These are phyloP conservation scores for Aegilops speltoides DNA, from an alignment of 176 grass and related monocot species.

Conservation along the genomic window DNA sequence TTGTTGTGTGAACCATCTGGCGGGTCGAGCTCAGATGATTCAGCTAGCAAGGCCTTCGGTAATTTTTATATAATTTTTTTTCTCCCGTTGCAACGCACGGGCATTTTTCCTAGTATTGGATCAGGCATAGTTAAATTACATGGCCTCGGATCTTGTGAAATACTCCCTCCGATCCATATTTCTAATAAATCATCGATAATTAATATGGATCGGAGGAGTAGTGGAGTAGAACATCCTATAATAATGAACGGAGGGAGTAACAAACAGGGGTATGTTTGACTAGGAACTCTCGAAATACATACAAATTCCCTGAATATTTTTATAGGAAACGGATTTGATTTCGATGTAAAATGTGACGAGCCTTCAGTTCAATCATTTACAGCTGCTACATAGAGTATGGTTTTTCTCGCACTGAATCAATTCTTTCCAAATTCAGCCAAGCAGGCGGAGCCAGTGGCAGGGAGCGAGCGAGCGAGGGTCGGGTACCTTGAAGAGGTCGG, in stretches of 20 bases:
- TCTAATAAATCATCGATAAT: too few species aligned
- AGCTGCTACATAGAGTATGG: too few species aligned
- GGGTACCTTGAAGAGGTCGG: conserved; percentile 76
- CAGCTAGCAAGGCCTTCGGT: too few species aligned
- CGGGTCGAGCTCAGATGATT: too few species aligned
- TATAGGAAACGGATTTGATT: background rate
- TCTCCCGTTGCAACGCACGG: too few species aligned
- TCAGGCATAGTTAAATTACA: background rate
- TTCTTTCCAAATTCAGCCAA: background rate
- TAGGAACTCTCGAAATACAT: background rate
- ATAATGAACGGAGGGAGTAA: background rate
- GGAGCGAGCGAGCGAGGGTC: background rate
- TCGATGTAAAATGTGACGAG: too few species aligned
- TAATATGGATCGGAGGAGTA: too few species aligned
- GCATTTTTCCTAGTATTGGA: background rate
- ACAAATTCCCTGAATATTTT: background rate
- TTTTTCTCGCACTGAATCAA: background rate
- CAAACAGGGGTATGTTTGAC: background rate
- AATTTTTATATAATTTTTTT: too few species aligned
- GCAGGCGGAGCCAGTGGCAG: background rate
- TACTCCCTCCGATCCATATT: background rate
- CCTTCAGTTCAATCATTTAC: too few species aligned
- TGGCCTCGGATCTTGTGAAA: background rate
- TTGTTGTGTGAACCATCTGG: too few species aligned
- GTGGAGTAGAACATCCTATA: too few species aligned